These are phyloP conservation scores for Kodamaea kakaduensis DNA, from an alignment of 805 yeast species.

Conservation along the genomic window DNA sequence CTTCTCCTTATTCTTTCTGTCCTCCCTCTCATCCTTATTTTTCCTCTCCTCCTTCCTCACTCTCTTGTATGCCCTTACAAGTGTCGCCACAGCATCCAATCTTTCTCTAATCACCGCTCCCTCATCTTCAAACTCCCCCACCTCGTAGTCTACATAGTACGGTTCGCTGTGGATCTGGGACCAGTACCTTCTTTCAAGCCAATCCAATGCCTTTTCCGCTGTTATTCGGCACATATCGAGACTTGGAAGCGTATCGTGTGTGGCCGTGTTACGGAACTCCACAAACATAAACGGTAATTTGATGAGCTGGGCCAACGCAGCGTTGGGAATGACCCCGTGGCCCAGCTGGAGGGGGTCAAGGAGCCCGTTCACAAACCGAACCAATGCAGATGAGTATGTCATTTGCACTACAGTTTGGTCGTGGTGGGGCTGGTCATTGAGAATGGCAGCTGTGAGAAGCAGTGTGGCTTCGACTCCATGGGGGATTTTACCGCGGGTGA, in stretches of 20 bases:
- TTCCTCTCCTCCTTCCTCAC: slow-evolving; percentile 44
- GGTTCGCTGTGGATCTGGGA: slow-evolving; percentile 23
- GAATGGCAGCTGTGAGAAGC: slow-evolving; percentile 46
- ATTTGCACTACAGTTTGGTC: slow-evolving; percentile 42
- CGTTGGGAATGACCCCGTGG: slow-evolving; percentile 72
- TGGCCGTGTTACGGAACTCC: slow-evolving; percentile 83
- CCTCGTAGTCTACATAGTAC: slow-evolving; percentile 8
- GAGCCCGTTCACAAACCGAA: slow-evolving; percentile 86
- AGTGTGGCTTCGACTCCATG: slow-evolving; percentile 71
- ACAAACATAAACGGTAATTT: slow-evolving; percentile 79
- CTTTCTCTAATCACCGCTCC: slow-evolving; percentile 8
- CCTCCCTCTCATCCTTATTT: slow-evolving; percentile 10
- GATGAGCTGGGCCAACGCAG: slow-evolving; percentile 63
- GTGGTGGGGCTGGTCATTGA: slow-evolving; percentile 18
- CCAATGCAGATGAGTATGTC: slow-evolving; percentile 68
- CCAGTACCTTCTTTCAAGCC: slow-evolving; percentile 83
- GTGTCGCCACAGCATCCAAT: slow-evolving; percentile 10
- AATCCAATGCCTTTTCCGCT: slow-evolving; percentile 56
- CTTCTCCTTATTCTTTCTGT: slow-evolving; percentile 50
- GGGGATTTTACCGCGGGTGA: slow-evolving; percentile 61
- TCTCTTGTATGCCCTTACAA: slow-evolving; percentile 45
- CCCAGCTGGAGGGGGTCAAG: slow-evolving; percentile 84
- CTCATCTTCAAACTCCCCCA: slow-evolving; percentile 6
- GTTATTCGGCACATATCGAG: slow-evolving; percentile 63
- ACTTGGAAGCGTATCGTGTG: slow-evolving; percentile 83